Evolutionary conservation across 2,329 filamentous ascomycete species (phyloP), one percentile per base, ranked within the genome.

Genomic region (Xylariales sp.): DNA sequence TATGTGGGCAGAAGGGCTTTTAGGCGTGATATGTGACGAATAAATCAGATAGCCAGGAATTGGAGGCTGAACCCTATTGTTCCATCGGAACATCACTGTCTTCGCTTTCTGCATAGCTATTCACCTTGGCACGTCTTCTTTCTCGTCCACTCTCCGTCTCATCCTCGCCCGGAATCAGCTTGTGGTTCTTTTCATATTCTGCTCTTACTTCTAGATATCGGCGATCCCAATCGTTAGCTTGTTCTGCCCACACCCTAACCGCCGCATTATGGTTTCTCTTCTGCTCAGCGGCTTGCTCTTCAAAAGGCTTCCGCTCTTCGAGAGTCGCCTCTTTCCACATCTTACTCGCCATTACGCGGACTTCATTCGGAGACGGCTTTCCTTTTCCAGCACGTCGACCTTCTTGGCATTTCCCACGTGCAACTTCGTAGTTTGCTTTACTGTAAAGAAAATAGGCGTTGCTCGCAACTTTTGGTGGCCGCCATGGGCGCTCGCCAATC

Each of bases 391-490:
- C 83, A 63, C 86, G 85, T 34, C 90, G 87, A n/a, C 86, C 87
- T 60, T 90, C 87, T 69, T 91, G 89, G 75, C 91, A 92, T 55
- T 81, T 82, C 68, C 79, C 81, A 63, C 87, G 84, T 8, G 87
- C 89, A 28, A 80, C 79, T n/a, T 93, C 90, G 75, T 89, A 91
- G 74, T 91, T 86, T 3, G 86, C 90, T 73, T 94, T 97, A 77
- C 94, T 95, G 80, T 92, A 99, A 57, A 97, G 86, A 34, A 97
- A 86, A 79, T 97, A 98, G 0, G 95, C 92, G 76, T 97, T 98
- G 3, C 91, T 89, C 0, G 91, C 89, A 0, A 90, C 86, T 71
- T 95, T 93, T 59, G 84, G 82, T 4, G 95, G 94, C 59, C 89
- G 90, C 64, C 86, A 81, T 0, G 93, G 92, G 3, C 91, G 88